phyloP scores from a whole-genome alignment of 306 rosid genomes.

The Vigna nakashimae region DNA sequence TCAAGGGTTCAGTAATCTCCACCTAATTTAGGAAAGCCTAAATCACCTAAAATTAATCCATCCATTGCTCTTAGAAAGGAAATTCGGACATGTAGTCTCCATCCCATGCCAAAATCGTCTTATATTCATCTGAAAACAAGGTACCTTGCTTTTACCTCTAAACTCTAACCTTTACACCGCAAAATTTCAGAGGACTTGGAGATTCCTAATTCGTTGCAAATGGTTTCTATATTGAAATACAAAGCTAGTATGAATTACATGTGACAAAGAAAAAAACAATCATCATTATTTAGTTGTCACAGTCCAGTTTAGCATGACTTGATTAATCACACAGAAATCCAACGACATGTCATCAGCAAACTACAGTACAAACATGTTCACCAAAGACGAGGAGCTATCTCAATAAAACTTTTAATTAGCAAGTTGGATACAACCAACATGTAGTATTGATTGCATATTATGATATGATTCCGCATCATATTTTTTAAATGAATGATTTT shows the following conservation, averaged over 20 bases:
- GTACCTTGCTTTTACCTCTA: not conserved
- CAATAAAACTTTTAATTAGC: not conserved
- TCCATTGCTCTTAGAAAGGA: not conserved
- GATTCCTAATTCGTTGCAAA: not conserved
- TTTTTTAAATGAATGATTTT: constrained; percentile 43
- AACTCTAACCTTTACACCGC: too few relatives aligned
- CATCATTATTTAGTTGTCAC: not conserved
- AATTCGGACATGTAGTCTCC: not conserved
- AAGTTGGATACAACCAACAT: not conserved
- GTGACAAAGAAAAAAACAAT: not conserved
- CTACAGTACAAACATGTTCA: not conserved
- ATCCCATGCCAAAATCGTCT: not conserved
- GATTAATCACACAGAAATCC: not conserved
- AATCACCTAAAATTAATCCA: not conserved
- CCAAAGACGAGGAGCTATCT: not conserved
- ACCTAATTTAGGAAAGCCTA: not conserved
- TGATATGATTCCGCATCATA: too few relatives aligned
- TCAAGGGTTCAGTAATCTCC: not conserved
- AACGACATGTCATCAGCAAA: not conserved
- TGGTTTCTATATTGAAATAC: not conserved
- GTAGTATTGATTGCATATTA: not conserved
- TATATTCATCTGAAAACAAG: not conserved
- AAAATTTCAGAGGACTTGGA: too few relatives aligned
- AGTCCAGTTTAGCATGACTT: not conserved
- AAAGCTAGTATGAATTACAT: not conserved